A percentile compares a stretch with the other conserved stretches of the same genome.
Evolutionary conservation across 1,284 basidiomycete species (phyloP).

Genomic region (Caloboletus inedulis): DNA sequence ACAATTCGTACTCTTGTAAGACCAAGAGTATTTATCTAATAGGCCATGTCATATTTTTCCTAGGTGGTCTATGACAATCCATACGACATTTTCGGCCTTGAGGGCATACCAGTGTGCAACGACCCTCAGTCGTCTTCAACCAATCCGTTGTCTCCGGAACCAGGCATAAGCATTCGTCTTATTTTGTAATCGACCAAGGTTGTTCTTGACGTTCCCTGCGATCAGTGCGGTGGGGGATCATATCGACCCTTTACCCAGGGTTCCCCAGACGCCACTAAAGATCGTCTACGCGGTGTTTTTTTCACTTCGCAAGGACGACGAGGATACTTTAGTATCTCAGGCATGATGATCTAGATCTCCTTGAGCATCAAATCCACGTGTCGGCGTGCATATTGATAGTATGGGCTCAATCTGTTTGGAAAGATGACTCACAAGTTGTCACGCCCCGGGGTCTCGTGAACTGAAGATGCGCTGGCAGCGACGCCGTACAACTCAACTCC

Average conservation of each 20-base stretch:
- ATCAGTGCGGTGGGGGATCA: too few relatives aligned
- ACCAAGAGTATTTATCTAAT: background rate
- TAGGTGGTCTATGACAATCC: background rate
- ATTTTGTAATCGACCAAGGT: background rate
- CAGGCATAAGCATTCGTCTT: background rate
- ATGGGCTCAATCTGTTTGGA: background rate
- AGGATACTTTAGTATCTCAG: background rate
- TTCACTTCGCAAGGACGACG: background rate
- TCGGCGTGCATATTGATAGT: too few relatives aligned
- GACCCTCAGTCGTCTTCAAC: background rate
- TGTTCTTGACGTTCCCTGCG: background rate
- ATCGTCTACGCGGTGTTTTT: background rate
- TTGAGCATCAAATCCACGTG: too few relatives aligned
- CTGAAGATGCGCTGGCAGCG: background rate
- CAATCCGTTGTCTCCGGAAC: background rate
- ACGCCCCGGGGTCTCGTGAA: background rate
- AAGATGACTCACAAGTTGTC: background rate
- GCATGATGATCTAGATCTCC: background rate
- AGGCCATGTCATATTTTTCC: background rate
- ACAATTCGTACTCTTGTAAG: background rate
- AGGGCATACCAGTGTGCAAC: background rate
- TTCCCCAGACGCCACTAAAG: background rate
- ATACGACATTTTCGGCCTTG: background rate
- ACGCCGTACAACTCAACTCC: too few relatives aligned
- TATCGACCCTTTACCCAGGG: background rate